These are phyloP conservation scores for Septoria petroselini DNA, from an alignment of 2,329 filamentous ascomycete species.

Conservation along the genomic window DNA sequence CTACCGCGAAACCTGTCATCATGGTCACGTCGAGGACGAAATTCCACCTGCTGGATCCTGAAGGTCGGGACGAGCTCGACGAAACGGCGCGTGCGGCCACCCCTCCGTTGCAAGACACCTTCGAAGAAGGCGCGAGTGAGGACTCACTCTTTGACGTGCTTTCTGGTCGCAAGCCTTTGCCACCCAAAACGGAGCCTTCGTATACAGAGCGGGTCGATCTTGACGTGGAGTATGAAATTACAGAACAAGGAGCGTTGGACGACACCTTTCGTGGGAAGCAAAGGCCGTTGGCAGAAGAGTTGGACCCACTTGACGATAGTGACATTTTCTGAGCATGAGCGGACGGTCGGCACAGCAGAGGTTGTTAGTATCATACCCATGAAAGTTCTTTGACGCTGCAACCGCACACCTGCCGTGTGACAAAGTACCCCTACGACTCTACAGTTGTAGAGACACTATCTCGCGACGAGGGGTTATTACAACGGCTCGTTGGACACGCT, in stretches of 20 bases:
- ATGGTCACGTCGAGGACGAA: constrained; percentile 38
- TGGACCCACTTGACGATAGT: constrained; percentile 37
- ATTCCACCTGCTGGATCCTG: constrained; percentile 44
- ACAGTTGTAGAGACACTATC: too few species aligned
- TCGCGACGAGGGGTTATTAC: too few species aligned
- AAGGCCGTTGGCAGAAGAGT: constrained; percentile 14
- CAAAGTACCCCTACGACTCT: too few species aligned
- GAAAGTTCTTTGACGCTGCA: not conserved
- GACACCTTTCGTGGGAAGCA: constrained; percentile 46
- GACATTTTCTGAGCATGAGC: constrained; percentile 32
- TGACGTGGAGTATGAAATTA: constrained; percentile 33
- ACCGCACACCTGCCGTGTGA: too few species aligned
- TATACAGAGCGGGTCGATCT: constrained; percentile 36
- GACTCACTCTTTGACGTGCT: constrained; percentile 50
- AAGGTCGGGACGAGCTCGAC: constrained; percentile 31
- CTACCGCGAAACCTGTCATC: constrained; percentile 36
- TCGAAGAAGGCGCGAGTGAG: constrained; percentile 42
- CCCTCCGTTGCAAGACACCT: constrained; percentile 24
- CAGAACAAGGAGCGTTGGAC: constrained; percentile 37
- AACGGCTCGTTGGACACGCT: too few species aligned
- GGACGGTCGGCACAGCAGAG: not conserved
- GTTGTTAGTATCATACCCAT: not conserved
- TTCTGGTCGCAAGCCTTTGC: constrained; percentile 46
- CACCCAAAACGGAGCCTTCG: constrained; percentile 33
- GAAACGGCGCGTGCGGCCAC: not conserved